Evolutionary conservation across 768 basidiomycete genomes (phyloP).

Genomic region (Clathrus columnatus): DNA sequence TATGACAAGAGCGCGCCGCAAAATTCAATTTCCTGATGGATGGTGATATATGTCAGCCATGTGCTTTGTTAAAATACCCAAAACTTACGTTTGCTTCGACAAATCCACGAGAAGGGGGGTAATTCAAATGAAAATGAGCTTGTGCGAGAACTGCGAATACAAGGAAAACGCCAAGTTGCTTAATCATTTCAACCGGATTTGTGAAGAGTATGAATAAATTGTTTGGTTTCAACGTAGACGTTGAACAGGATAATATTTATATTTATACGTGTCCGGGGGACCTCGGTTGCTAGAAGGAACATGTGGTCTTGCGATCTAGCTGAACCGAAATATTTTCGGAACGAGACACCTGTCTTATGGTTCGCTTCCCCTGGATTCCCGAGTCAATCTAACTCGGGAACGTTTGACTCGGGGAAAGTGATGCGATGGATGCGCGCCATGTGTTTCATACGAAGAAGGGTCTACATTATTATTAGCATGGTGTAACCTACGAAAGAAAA

Average conservation of each 20-base stretch:
- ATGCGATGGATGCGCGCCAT: background rate
- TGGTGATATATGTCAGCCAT: constrained; percentile 1
- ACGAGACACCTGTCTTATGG: background rate
- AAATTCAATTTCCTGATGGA: constrained; percentile 45
- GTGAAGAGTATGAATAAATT: background rate
- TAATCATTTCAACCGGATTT: background rate
- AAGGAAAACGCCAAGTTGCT: constrained; percentile 25
- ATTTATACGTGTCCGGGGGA: background rate
- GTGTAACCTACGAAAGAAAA: too few relatives aligned
- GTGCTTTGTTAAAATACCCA: background rate
- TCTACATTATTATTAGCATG: too few relatives aligned
- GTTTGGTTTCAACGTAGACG: background rate
- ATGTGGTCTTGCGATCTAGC: background rate
- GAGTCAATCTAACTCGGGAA: background rate
- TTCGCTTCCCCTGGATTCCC: background rate
- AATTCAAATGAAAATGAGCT: constrained; percentile 79
- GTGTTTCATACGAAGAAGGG: too few relatives aligned
- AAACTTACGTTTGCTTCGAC: constrained; percentile 36
- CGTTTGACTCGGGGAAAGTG: background rate
- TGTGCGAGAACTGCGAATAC: constrained; percentile 34
- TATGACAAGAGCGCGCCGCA: constrained; percentile 43
- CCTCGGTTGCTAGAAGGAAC: too few relatives aligned
- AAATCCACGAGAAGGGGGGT: constrained; percentile 71
- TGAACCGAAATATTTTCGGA: background rate
- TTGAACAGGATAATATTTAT: background rate